A percentile compares a stretch with the other conserved stretches of the same genome.
phyloP scores from a whole-genome alignment of 2,329 filamentous ascomycete species.

The Arthrinium phaeospermum region DNA sequence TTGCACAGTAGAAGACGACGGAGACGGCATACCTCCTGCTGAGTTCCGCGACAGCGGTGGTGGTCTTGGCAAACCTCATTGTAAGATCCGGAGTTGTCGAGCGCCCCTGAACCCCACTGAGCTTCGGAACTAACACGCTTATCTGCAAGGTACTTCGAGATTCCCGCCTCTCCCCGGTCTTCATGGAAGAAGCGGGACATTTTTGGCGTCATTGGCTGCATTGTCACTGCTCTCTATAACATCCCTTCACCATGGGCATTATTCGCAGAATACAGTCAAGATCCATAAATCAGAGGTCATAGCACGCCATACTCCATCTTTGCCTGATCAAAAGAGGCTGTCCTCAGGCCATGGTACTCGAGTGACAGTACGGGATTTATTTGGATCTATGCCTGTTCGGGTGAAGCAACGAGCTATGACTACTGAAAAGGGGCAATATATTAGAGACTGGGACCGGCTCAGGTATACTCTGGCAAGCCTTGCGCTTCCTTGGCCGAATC shows the following conservation, averaged over 20 bases:
- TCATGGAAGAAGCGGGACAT: constrained; percentile 75
- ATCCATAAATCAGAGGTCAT: constrained; percentile 74
- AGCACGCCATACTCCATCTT: constrained; percentile 66
- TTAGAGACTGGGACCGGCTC: constrained; percentile 70
- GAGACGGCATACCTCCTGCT: constrained; percentile 71
- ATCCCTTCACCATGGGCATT: constrained; percentile 68
- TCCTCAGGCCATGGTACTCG: constrained; percentile 72
- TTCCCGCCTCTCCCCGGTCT: constrained; percentile 50
- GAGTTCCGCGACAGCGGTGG: constrained; percentile 76
- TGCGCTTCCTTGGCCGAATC: constrained; percentile 70
- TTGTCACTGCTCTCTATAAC: constrained; percentile 79
- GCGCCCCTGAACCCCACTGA: background rate
- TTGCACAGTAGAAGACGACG: constrained; percentile 85
- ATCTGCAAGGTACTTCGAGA: constrained; percentile 78
- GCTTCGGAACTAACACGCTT: constrained; percentile 22
- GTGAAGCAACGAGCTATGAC: constrained; percentile 76
- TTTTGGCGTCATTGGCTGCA: constrained; percentile 77
- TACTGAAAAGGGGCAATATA: constrained; percentile 54
- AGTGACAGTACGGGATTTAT: constrained; percentile 78
- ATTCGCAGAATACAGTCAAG: constrained; percentile 67
- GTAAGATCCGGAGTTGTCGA: constrained; percentile 53
- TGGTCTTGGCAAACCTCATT: constrained; percentile 72
- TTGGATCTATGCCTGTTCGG: constrained; percentile 88
- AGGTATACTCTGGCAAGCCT: constrained; percentile 65
- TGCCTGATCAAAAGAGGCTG: constrained; percentile 60